Conservation (phyloP, 2,329 filamentous ascomycete genomes). For the Epicoccum nigrum region DNA sequence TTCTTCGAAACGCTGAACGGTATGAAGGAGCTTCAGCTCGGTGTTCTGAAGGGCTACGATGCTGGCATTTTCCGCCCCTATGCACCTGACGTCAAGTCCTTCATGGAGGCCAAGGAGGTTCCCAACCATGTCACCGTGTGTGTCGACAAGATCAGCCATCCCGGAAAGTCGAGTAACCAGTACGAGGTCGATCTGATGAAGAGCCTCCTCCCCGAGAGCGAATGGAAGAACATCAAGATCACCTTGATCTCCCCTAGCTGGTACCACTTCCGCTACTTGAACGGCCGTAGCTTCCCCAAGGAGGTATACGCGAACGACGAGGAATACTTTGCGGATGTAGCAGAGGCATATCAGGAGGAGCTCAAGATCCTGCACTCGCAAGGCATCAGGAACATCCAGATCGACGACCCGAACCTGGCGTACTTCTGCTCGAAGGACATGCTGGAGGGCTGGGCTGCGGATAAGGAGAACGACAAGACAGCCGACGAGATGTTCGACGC, state of each 20-base stretch:
- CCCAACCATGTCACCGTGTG: constrained; percentile 64
- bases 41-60: constrained; percentile 54
- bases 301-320: constrained; percentile 55
- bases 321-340: constrained; percentile 56
- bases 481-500: constrained; percentile 75
- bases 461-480: constrained; percentile 69
- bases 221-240: constrained; percentile 70
- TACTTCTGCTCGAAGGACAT: constrained; percentile 49
- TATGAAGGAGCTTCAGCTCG: constrained; percentile 58
- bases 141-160: constrained; percentile 63
- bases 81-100: constrained; percentile 66
- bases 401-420: constrained; percentile 57
- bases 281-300: constrained; percentile 54
- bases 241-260: constrained; percentile 71
- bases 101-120: constrained; percentile 62
- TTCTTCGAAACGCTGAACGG: constrained; percentile 62
- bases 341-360: constrained; percentile 55
- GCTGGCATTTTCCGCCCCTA: constrained; percentile 63
- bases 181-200: constrained; percentile 67
- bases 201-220: constrained; percentile 62
- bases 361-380: constrained; percentile 54
- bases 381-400: constrained; percentile 56
- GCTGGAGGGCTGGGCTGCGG: constrained; percentile 56
- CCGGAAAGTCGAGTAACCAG: constrained; percentile 60
- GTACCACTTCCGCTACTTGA: constrained; percentile 71